These are phyloP conservation scores for Pleurotus cornucopiae DNA, from an alignment of 768 basidiomycete species.

Conservation along the genomic window DNA sequence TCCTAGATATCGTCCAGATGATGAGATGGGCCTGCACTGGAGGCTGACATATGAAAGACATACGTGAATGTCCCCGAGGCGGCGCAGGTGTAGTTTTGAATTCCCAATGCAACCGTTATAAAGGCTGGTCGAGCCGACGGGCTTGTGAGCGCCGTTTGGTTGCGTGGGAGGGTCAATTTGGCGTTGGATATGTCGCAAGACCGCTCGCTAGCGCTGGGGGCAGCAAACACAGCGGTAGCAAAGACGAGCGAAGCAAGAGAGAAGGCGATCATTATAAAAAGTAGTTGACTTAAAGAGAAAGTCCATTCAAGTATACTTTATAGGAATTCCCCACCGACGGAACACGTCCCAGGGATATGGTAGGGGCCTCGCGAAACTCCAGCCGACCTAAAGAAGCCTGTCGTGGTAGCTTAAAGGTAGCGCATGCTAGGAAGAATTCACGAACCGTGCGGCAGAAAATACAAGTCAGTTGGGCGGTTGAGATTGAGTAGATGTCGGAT, in stretches of 20 bases:
- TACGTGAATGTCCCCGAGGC: constrained; percentile 41
- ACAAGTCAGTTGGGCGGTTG: too few species aligned
- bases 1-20: constrained; percentile 21
- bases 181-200: constrained; percentile 21
- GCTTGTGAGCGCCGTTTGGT: constrained; percentile 26
- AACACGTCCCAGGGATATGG: too few species aligned
- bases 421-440: too few species aligned
- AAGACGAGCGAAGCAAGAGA: not conserved
- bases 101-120: constrained; percentile 42
- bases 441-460: too few species aligned
- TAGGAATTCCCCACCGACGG: too few species aligned
- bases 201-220: not conserved
- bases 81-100: constrained; percentile 53
- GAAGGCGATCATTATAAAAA: not conserved
- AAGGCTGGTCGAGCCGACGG: constrained; percentile 31
- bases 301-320: too few species aligned
- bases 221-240: not conserved
- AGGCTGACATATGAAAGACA: constrained; percentile 12
- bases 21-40: not conserved
- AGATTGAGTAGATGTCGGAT: too few species aligned
- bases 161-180: constrained; percentile 15
- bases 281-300: too few species aligned
- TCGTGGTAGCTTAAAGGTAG: too few species aligned
- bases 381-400: too few species aligned
- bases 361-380: too few species aligned